Evolutionary conservation across 1,284 basidiomycete species (phyloP).

Genomic region (Porodaedalea pini): DNA sequence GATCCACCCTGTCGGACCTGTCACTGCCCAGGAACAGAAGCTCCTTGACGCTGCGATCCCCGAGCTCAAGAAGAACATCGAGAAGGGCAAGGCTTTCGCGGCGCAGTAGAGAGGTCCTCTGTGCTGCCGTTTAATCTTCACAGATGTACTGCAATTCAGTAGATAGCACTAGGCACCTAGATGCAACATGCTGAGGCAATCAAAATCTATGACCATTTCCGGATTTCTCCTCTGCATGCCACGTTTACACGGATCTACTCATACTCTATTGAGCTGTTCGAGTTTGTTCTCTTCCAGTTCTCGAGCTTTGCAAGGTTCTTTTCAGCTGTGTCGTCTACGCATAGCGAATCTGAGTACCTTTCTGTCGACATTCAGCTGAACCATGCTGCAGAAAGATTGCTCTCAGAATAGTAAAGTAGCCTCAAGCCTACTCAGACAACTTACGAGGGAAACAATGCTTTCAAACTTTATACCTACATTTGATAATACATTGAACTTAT

Average conservation of each 20-base stretch:
- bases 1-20: conserved; percentile 77
- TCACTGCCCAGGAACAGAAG: conserved; percentile 81
- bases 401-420: too few relatives aligned
- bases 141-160: background rate
- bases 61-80: conserved; percentile 95
- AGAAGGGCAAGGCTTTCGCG: conserved; percentile 87
- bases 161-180: background rate
- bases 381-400: too few relatives aligned
- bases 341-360: too few relatives aligned
- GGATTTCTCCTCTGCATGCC: too few relatives aligned
- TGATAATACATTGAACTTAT: background rate
- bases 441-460: too few relatives aligned
- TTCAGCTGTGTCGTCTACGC: too few relatives aligned
- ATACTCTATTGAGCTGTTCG: too few relatives aligned
- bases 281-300: too few relatives aligned
- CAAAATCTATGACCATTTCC: background rate
- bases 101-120: conserved; percentile 20
- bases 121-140: background rate
- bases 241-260: too few relatives aligned
- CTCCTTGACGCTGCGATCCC: conserved; percentile 86
- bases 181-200: conserved; percentile 1
- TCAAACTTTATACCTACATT: background rate
- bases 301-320: too few relatives aligned
- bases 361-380: too few relatives aligned
- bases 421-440: too few relatives aligned